phyloP scores from a whole-genome alignment of 768 basidiomycete genomes.

The Pleurotus platypus region DNA sequence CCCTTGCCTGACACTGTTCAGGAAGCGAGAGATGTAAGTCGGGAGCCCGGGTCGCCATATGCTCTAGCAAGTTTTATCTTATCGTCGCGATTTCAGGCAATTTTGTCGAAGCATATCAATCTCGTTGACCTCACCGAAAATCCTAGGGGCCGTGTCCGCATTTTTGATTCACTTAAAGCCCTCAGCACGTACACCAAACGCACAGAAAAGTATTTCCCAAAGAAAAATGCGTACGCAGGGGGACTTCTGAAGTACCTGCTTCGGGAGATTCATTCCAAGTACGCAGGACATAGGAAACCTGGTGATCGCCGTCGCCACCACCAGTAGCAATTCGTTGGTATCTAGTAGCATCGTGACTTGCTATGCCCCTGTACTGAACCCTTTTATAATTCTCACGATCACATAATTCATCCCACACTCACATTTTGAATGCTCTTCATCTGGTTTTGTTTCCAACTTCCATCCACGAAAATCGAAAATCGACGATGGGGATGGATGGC shows the following conservation, averaged over 20 bases:
- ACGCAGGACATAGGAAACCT: background rate
- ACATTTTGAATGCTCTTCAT: too few relatives aligned
- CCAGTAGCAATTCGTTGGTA: background rate
- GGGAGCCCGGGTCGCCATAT: background rate
- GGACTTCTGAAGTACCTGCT: conserved; percentile 27
- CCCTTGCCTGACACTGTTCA: conserved; percentile 23
- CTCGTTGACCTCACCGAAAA: conserved; percentile 33
- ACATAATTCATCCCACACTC: too few relatives aligned
- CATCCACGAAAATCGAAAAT: too few relatives aligned
- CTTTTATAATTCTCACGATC: too few relatives aligned
- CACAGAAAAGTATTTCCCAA: conserved; percentile 23
- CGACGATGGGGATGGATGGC: conserved; percentile 21
- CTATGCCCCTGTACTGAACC: too few relatives aligned
- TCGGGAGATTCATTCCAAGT: conserved; percentile 18
- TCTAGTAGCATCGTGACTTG: too few relatives aligned
- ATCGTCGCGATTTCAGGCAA: conserved; percentile 16
- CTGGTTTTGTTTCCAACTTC: too few relatives aligned
- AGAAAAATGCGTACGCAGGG: conserved; percentile 23
- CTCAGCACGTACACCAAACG: conserved; percentile 9
- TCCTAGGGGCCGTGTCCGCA: background rate
- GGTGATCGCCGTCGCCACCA: background rate
- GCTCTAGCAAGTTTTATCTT: background rate
- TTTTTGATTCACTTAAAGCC: conserved; percentile 20
- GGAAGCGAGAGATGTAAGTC: conserved; percentile 23
- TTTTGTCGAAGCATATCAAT: conserved; percentile 30